Evolutionary conservation across 2,329 filamentous ascomycete species (phyloP), one percentile per base, ranked within the genome.

Genomic region (Trichoderma harzianum): DNA sequence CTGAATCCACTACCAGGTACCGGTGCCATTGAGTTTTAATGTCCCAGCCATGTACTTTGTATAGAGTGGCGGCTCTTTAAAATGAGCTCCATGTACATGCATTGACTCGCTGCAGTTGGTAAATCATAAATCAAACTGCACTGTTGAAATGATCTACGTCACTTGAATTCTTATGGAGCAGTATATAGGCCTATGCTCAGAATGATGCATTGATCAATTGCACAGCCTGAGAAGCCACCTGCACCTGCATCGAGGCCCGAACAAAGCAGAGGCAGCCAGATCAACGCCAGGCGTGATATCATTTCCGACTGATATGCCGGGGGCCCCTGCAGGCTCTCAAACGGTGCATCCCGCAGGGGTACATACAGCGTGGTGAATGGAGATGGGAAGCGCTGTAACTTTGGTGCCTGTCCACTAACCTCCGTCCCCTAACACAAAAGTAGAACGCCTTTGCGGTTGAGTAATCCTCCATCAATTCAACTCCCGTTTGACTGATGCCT

Each of bases 271-370:
- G 36, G 55, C 53, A 51, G 57, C 57, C 57, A 12, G 55, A 61
- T 53, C 28, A 61, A 32, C 7, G 43, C 24, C 64, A n/a, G 43
- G 43, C 18, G 18, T 51, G 51, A 70, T 70, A 70, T 70, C 69
- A 70, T 65, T 60, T 67, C 30, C 26, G 30, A 28, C 55, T 39
- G 55, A 57, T 21, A 24, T 66, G 69, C 69, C 39, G 58, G 53
- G 43, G 69, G 14, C 11, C 36, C 69, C 69, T 71, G 62, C 69
- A 71, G 62, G 62, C 39, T 71, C 61, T 66, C 62, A 60, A 69
- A 32, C 65, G 47, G 26, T 34, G 66, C 66, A 34, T 60, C 55
- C 14, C 62, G 69, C 69, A 71, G 69, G 69, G 39, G 39, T 71
- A 57, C 69, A 47, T 61, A 57, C 69, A 47, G 60, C 43, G 53